Evolutionary conservation across 768 basidiomycete species (phyloP).

Genomic region (Xerocomus spinulosus): DNA sequence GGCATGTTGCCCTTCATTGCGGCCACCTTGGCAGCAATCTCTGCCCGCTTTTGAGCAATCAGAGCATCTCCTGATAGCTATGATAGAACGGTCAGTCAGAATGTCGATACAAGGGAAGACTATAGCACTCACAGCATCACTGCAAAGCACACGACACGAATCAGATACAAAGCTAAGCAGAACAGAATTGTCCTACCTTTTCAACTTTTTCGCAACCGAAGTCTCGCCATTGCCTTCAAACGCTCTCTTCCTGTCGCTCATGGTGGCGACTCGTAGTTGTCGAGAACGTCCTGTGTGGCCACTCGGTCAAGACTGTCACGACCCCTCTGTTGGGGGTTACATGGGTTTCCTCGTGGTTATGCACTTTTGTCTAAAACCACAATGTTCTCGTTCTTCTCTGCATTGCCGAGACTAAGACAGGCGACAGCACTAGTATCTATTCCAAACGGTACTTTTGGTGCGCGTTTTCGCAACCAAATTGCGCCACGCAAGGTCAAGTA

Average conservation of each 20-base stretch:
- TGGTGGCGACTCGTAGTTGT: constrained; percentile 26
- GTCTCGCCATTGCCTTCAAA: constrained; percentile 52
- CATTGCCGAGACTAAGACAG: constrained; percentile 13
- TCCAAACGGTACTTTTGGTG: constrained; percentile 18
- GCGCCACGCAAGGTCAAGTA: constrained; percentile 83
- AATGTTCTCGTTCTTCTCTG: constrained; percentile 23
- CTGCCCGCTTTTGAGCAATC: constrained; percentile 79
- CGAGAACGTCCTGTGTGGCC: background rate
- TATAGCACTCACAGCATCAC: constrained; percentile 61
- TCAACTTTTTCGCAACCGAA: constrained; percentile 52
- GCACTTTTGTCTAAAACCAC: background rate
- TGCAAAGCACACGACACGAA: constrained; percentile 30
- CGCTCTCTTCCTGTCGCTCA: constrained; percentile 66
- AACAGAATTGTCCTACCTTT: constrained; percentile 45
- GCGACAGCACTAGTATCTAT: constrained; percentile 6
- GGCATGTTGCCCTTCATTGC: constrained; percentile 53
- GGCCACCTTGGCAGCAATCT: constrained; percentile 82
- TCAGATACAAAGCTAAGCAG: constrained; percentile 2
- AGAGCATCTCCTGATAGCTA: constrained; percentile 56
- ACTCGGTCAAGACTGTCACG: background rate
- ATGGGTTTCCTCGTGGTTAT: background rate
- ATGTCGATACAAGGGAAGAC: constrained; percentile 21
- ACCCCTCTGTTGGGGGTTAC: constrained; percentile 22
- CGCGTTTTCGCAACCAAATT: constrained; percentile 51
- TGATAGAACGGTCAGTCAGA: constrained; percentile 3